Base-by-base conservation (phyloP, 805 yeast species). In the Candida nitratophila region DNA sequence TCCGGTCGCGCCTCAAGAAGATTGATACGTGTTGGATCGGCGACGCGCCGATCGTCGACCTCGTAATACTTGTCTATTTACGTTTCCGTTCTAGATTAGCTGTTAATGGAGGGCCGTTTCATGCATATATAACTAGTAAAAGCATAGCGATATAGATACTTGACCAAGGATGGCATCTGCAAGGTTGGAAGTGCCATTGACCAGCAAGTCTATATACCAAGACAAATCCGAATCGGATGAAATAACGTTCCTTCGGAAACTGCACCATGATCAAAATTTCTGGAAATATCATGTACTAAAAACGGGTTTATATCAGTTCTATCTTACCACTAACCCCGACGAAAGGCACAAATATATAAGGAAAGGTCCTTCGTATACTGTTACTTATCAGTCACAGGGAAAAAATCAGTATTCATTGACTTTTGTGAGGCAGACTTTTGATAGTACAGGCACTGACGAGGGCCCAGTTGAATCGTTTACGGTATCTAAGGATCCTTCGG, bases 261-360 rank as follows among this genome's bases (percentile, higher is more conserved):
- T 34, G 11, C 14, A 34, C 37, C 20, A 30, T 8, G 35, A 27
- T 10, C 63, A 60, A 33, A 42, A 69, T 16, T 74, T 69, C 50
- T 80, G 83, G 81, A 81, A 81, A 54, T 83, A 82, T 53, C 89
- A 83, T 54, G 64, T 81, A 5, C 55, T 78, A 21, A 71, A 68
- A 43, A 63, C 78, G 42, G 79, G 80, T 11, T 70, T 68, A 34
- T 39, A 46, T 30, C 80, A 76, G 50, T 61, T 79, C 39, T 81
- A 81, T 54, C 54, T 83, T 39, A 74, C 88, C 1, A 83, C 90
- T 0, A 83, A 79, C 51, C 89, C 89, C 0, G 80, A 78, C 20
- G 60, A 68, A 17, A 71, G 74, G 48, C 88, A 83, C 55, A 58
- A 76, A 32, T 74, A 71, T 49, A 74, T 83, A 43, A 64, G 84